phyloP scores from a whole-genome alignment of 371 early-diverging fungal species.

The Dinochytrium kinnereticum region DNA sequence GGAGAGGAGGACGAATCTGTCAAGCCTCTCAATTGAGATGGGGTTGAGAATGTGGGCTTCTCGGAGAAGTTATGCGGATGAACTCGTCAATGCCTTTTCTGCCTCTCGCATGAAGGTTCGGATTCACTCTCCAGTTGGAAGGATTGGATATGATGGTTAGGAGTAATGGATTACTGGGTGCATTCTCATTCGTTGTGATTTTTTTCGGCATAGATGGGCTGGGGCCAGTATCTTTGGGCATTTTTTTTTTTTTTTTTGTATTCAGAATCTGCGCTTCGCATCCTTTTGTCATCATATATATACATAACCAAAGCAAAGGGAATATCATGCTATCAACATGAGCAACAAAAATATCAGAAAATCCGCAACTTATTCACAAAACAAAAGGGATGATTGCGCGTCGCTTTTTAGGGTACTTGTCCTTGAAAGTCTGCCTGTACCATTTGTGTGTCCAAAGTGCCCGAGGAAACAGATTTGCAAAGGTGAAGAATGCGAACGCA shows the following conservation, averaged over 20 bases:
- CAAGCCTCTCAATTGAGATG: conserved; percentile 32
- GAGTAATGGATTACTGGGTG: background rate
- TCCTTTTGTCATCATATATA: background rate
- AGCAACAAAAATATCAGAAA: background rate
- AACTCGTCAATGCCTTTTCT: conserved; percentile 30
- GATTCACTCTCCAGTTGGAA: conserved; percentile 29
- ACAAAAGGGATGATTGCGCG: conserved; percentile 44
- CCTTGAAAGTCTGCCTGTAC: conserved; percentile 43
- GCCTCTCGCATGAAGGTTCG: conserved; percentile 31
- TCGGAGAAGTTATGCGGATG: conserved; percentile 36
- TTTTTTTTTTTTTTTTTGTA: background rate
- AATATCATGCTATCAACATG: background rate
- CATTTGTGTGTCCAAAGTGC: conserved; percentile 40
- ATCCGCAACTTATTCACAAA: conserved; percentile 10
- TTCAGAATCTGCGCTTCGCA: background rate
- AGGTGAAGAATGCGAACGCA: conserved; percentile 35
- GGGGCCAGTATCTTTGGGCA: background rate
- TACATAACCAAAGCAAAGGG: background rate
- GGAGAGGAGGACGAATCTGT: conserved; percentile 31
- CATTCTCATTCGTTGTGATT: background rate
- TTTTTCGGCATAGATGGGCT: background rate
- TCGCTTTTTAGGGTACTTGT: conserved; percentile 37
- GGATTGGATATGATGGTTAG: conserved; percentile 14
- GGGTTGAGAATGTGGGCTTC: conserved; percentile 40
- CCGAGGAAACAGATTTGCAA: conserved; percentile 40